Percentiles rank a stretch among this genome's conserved stretches.
Evolutionary conservation across 208 protist genomes (phyloP).

Genomic region (Strigomonas culicis): DNA sequence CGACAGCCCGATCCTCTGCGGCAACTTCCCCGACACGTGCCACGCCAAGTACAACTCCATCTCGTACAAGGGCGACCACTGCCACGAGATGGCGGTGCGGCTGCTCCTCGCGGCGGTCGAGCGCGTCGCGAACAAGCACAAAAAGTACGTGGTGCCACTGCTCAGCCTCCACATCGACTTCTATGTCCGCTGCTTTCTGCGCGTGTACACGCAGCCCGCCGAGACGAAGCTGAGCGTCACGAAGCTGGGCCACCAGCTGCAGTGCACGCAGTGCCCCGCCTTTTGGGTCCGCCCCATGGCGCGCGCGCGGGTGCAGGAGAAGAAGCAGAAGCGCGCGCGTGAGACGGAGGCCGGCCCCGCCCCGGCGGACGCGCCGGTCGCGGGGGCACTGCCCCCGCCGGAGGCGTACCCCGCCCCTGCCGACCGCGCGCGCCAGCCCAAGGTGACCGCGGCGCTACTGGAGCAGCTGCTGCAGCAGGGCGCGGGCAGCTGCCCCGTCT

Average conservation of each 20-base stretch:
- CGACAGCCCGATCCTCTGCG: slow-evolving; percentile 97
- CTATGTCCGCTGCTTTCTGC: slow-evolving; percentile 98
- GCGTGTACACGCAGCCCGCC: slow-evolving; percentile 90
- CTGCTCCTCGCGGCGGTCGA: slow-evolving; percentile 95
- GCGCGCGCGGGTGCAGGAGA: slow-evolving; percentile 21
- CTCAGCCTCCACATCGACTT: slow-evolving; percentile 98
- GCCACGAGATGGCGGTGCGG: slow-evolving; percentile 96
- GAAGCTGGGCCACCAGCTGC: slow-evolving; percentile 90
- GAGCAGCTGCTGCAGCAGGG: slow-evolving; percentile 12
- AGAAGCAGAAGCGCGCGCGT: slow-evolving; percentile 16
- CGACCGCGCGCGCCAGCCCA: slow-evolving; percentile 39
- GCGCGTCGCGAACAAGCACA: slow-evolving; percentile 90
- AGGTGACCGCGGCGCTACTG: slow-evolving; percentile 34
- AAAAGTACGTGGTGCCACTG: slow-evolving; percentile 96
- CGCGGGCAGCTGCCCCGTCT: slow-evolving; percentile 58
- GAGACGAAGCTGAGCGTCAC: slow-evolving; percentile 88
- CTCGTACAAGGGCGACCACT: slow-evolving; percentile 85
- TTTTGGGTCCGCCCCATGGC: slow-evolving; percentile 92
- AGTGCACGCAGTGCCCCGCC: slow-evolving; percentile 94
- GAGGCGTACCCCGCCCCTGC: slow-evolving; percentile 45
- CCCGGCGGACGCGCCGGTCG: neutral
- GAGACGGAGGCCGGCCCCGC: neutral
- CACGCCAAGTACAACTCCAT: slow-evolving; percentile 97
- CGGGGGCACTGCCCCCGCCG: neutral
- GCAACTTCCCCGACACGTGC: slow-evolving; percentile 96